phyloP scores from a whole-genome alignment of 2,329 filamentous ascomycete species.

The Amylocarpus encephaloides region DNA sequence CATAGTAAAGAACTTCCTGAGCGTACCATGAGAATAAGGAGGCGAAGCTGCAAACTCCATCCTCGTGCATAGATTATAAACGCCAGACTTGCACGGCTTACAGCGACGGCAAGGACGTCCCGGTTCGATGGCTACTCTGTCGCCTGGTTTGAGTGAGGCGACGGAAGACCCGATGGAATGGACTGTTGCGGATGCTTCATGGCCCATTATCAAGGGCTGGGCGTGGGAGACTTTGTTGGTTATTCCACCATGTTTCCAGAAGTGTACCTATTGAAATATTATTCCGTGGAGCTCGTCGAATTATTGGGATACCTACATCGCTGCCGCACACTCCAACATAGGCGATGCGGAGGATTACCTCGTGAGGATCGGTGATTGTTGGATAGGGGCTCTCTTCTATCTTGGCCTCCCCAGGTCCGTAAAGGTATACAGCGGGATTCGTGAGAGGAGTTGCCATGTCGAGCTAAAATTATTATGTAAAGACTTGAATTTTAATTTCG shows the following conservation, averaged over 20 bases:
- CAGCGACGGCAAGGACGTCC: conserved; percentile 41
- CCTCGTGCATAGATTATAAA: conserved; percentile 38
- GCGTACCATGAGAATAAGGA: conserved; percentile 40
- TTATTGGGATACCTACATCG: conserved; percentile 35
- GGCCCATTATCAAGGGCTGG: conserved; percentile 42
- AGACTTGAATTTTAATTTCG: not conserved
- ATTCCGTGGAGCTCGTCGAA: not conserved
- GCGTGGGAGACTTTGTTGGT: conserved; percentile 41
- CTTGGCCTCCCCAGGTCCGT: conserved; percentile 37
- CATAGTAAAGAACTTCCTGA: conserved; percentile 43
- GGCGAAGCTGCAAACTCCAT: conserved; percentile 45
- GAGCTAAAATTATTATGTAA: not conserved
- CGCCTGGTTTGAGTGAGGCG: conserved; percentile 25
- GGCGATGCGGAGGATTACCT: conserved; percentile 40
- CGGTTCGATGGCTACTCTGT: conserved; percentile 44
- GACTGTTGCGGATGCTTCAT: conserved; percentile 37
- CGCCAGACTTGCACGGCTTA: conserved; percentile 36
- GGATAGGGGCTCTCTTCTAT: conserved; percentile 41
- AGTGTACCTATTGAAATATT: conserved; percentile 15
- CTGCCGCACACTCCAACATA: conserved; percentile 44
- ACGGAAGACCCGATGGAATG: conserved; percentile 15
- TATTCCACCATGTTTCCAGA: conserved; percentile 39
- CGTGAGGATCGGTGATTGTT: conserved; percentile 34
- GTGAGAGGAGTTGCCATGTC: conserved; percentile 11
- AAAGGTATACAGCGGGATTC: conserved; percentile 44